Conservation (phyloP, 768 basidiomycete species). For the Suillus bovinus region DNA sequence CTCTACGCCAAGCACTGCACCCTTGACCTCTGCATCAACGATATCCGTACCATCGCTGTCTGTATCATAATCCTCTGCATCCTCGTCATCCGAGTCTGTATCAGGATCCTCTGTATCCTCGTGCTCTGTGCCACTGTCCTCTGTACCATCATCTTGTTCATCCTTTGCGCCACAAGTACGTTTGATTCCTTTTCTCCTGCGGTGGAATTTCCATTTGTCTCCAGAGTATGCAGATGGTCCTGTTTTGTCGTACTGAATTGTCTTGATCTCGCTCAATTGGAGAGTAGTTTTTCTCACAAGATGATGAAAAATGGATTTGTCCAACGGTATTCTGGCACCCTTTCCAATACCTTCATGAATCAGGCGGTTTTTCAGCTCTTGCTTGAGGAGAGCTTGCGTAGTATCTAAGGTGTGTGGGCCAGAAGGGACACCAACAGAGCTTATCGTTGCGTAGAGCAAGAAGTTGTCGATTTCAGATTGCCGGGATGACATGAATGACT, state of each 20-base stretch:
- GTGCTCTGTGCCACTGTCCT: no score
- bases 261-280: neutral
- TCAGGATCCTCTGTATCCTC: no score
- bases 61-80: neutral
- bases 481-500: no score
- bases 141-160: no score
- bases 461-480: neutral
- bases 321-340: neutral
- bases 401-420: neutral
- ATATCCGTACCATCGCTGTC: neutral
- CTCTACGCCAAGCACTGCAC: no score
- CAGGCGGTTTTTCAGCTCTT: neutral
- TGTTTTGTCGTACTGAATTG: neutral
- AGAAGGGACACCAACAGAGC: neutral
- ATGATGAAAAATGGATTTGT: neutral
- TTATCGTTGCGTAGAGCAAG: neutral
- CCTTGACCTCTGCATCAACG: no score
- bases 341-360: neutral
- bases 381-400: neutral
- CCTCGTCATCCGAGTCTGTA: no score
- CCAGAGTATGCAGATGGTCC: neutral
- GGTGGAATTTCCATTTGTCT: neutral
- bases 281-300: neutral
- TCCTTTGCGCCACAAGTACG: neutral
- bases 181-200: neutral